Base-by-base conservation (phyloP, 345 rosid species). In the Pugionium dolabratum region DNA sequence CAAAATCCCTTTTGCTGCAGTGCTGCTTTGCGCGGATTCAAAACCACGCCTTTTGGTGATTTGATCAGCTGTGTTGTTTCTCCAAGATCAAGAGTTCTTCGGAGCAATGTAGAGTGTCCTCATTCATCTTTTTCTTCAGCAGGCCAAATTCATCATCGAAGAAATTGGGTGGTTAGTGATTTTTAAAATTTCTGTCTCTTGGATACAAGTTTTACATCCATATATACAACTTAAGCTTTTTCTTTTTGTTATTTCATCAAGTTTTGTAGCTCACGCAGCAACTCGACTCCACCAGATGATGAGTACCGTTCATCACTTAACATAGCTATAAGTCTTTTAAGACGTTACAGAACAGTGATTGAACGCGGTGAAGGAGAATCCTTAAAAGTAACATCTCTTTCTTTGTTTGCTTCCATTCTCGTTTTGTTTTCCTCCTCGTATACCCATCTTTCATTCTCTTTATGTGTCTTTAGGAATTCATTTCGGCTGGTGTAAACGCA, bases 331-430 rank as follows among this genome's bases (percentile, higher is more conserved):
- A 89, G 89, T 77, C 78, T 92, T 75, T 79, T 92, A 69, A 81
- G 84, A 81, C 86, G 95, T 39, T 89, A 92, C 80, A 87, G 81
- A 78, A 85, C 83, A 30, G 90, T 77, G 62, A 81, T 92, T 54
- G 93, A 86, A 36, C 95, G 98, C 3, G 98, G 98, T 64, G 89
- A 88, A 85, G 96, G 86, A 71, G 86, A 89, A 86, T 89, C 85
- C 84, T 73, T 92, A 75, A 85, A 86, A 84, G 96, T 89, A 89
- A 25, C 34, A 9, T 36, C 11, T 25, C 6, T 26, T 7, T 10
- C 0, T 54, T 7, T 18, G 2, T 32, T 4, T 10, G 6, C 25
- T 36, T 6, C 9, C 10, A 25, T 26, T n/a, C 1, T 10, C 18
- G 49, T 11, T 45, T 36, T 6, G 5, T 58, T 26, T 58, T 62